phyloP scores from a whole-genome alignment of 208 protist genomes.

The Acanthamoeba polyphaga region DNA sequence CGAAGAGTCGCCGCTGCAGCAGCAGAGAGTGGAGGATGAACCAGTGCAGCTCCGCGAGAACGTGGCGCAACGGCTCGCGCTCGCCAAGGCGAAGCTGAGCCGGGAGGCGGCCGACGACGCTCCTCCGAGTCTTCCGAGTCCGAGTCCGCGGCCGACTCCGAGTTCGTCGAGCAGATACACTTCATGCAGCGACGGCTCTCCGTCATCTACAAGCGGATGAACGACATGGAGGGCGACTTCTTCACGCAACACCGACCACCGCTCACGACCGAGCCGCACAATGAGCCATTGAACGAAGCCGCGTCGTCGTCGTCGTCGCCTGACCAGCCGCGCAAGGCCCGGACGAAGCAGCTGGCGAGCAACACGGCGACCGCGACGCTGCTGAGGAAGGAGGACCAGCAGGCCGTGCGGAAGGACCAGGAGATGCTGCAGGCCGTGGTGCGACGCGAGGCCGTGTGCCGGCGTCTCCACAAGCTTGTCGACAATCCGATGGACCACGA shows the following conservation, averaged over 20 bases:
- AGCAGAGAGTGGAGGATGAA: background rate
- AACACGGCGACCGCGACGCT: background rate
- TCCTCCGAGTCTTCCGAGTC: too few species aligned
- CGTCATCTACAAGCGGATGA: background rate
- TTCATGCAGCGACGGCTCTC: conserved; percentile 18
- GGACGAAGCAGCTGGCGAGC: background rate
- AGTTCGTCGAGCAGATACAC: conserved; percentile 4
- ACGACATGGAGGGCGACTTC: conserved; percentile 8
- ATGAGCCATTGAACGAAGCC: background rate
- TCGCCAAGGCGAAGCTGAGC: too few species aligned
- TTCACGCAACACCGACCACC: background rate
- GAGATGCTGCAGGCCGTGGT: conserved; percentile 38
- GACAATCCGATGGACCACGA: conserved; percentile 41
- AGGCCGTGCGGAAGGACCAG: conserved; percentile 33
- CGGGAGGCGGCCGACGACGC: background rate
- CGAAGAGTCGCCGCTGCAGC: background rate
- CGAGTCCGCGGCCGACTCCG: background rate
- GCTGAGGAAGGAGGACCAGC: background rate
- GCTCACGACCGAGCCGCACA: background rate
- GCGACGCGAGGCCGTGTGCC: background rate
- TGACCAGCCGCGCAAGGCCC: background rate
- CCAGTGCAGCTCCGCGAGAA: background rate
- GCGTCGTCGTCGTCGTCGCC: background rate
- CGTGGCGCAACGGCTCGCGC: background rate
- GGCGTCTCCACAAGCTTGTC: background rate